phyloP scores from a whole-genome alignment of 192 early-diverging fungal genomes.

The Cetraspora pellucida region DNA sequence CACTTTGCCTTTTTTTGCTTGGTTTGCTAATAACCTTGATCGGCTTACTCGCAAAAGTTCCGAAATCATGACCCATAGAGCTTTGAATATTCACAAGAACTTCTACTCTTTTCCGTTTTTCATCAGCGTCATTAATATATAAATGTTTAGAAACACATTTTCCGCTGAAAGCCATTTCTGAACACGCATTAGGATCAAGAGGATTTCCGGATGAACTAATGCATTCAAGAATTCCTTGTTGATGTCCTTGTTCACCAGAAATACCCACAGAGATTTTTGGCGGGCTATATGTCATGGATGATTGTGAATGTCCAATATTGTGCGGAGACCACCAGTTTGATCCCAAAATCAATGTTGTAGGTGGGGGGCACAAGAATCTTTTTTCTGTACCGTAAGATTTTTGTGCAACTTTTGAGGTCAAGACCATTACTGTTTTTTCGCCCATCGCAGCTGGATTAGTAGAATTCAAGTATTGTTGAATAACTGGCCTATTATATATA shows the following conservation, averaged over 20 bases:
- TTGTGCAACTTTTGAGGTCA: constrained; percentile 88
- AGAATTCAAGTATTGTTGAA: constrained; percentile 50
- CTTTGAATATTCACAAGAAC: constrained; percentile 73
- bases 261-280: constrained; percentile 63
- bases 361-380: constrained; percentile 82
- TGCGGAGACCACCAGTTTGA: constrained; percentile 64
- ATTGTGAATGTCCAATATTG: background rate
- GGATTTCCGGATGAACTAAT: constrained; percentile 51
- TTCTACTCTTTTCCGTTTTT: constrained; percentile 78
- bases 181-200: constrained; percentile 48
- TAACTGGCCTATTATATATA: constrained; percentile 21
- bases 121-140: constrained; percentile 84
- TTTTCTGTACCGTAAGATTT: constrained; percentile 94
- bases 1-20: constrained; percentile 84
- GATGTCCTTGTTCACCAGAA: constrained; percentile 57
- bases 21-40: constrained; percentile 94
- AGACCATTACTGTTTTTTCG: constrained; percentile 72
- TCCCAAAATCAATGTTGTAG: constrained; percentile 77
- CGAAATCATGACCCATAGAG: constrained; percentile 60
- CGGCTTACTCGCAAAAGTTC: constrained; percentile 73
- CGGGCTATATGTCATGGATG: constrained; percentile 38
- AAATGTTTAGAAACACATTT: constrained; percentile 81
- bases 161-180: constrained; percentile 61
- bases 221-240: constrained; percentile 60
- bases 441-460: constrained; percentile 48